Conservation (phyloP, 352 stramenopile genomes). For the Phytopythium montanum region DNA sequence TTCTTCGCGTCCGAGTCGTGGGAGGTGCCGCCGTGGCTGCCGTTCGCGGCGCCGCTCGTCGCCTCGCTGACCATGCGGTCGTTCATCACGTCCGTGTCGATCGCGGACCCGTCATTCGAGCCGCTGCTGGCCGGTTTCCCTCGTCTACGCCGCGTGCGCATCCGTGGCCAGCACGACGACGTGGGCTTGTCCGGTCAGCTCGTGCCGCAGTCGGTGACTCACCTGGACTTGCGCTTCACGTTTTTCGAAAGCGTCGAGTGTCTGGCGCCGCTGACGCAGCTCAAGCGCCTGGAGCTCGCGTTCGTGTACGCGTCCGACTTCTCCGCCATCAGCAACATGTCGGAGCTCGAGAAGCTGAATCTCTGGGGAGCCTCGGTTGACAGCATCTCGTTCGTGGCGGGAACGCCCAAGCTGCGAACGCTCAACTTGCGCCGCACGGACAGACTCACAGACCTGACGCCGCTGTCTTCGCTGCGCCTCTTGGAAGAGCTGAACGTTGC, state of each 20-base stretch:
- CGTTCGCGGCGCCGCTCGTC: background rate
- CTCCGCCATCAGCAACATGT: background rate
- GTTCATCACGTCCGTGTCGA: constrained; percentile 1
- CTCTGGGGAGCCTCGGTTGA: background rate
- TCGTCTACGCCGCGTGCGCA: background rate
- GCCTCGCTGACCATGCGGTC: background rate
- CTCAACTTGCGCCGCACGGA: background rate
- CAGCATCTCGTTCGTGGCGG: background rate
- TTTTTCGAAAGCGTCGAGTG: background rate
- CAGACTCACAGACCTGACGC: background rate
- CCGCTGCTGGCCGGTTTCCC: background rate
- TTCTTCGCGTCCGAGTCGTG: constrained; percentile 2
- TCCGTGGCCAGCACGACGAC: constrained; percentile 1
- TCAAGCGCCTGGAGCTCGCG: background rate
- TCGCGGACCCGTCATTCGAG: constrained; percentile 5
- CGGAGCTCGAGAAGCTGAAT: constrained; percentile 4
- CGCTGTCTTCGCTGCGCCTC: background rate
- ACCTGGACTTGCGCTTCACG: background rate
- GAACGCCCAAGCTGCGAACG: background rate
- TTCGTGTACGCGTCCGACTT: background rate
- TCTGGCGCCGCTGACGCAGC: background rate
- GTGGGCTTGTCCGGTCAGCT: background rate
- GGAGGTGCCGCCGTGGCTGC: constrained; percentile 1
- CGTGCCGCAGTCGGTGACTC: background rate
- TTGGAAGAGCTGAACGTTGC: constrained; percentile 1